A percentile compares a stretch with the other conserved stretches of the same genome.
These are phyloP conservation scores for Lactarius akahatsu DNA, from an alignment of 768 basidiomycete genomes.

Conservation along the genomic window DNA sequence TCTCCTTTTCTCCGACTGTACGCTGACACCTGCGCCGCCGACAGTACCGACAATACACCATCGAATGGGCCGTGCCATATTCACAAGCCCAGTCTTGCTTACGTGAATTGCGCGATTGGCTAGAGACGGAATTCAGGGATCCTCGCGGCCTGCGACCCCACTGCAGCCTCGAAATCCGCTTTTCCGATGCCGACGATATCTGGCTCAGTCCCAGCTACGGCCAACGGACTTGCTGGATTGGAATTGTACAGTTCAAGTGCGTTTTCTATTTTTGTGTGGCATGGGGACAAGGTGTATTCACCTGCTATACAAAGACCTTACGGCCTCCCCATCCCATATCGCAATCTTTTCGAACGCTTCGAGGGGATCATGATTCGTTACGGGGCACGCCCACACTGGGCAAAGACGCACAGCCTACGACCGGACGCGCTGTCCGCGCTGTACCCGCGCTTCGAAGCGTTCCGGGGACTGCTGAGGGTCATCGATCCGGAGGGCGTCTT, in stretches of 20 bases:
- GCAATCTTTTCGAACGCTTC: slow-evolving; percentile 70
- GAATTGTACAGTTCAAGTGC: slow-evolving; percentile 96
- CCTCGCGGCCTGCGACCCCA: slow-evolving; percentile 80
- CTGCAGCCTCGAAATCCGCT: slow-evolving; percentile 91
- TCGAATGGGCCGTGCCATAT: slow-evolving; percentile 91
- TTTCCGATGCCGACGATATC: slow-evolving; percentile 84
- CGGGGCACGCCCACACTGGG: slow-evolving; percentile 93
- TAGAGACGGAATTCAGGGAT: slow-evolving; percentile 62
- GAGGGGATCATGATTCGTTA: slow-evolving; percentile 67
- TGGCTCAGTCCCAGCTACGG: slow-evolving; percentile 91
- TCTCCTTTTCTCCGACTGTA: not conserved
- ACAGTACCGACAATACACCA: slow-evolving; percentile 90
- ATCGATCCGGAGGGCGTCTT: slow-evolving; percentile 79
- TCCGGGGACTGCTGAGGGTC: slow-evolving; percentile 58
- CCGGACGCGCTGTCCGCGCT: slow-evolving; percentile 60
- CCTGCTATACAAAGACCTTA: slow-evolving; percentile 62
- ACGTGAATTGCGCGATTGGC: slow-evolving; percentile 66
- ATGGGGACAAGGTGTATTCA: not conserved
- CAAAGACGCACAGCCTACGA: slow-evolving; percentile 78
- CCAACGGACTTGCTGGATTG: slow-evolving; percentile 85
- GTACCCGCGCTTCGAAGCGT: slow-evolving; percentile 84
- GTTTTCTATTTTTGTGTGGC: slow-evolving; percentile 33
- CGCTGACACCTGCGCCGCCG: slow-evolving; percentile 2
- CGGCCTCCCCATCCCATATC: slow-evolving; percentile 79
- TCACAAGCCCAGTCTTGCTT: slow-evolving; percentile 65